A percentile compares a stretch with the other conserved stretches of the same genome.
These are phyloP conservation scores for Fusarium sp. DNA, from an alignment of 2,329 filamentous ascomycete species.

Conservation along the genomic window DNA sequence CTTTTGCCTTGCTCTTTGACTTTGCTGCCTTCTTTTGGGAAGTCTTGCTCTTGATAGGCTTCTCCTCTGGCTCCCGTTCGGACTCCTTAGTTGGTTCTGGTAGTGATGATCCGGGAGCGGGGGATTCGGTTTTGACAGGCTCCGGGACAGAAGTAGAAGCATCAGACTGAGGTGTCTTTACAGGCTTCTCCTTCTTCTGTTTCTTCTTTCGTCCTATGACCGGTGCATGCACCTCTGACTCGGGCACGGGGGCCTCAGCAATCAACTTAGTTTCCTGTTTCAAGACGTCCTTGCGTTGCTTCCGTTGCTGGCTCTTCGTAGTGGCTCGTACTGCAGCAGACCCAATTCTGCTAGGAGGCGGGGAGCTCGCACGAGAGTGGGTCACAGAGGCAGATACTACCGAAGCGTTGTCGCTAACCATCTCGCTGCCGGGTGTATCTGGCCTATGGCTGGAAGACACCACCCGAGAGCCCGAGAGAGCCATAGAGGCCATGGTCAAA, in stretches of 20 bases:
- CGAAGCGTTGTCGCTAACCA: slow-evolving; percentile 81
- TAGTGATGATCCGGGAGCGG: slow-evolving; percentile 9
- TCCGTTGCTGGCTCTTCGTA: slow-evolving; percentile 84
- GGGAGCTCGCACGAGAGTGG: slow-evolving; percentile 77
- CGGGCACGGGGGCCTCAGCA: slow-evolving; percentile 63
- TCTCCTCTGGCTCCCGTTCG: slow-evolving; percentile 40
- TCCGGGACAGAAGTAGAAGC: slow-evolving; percentile 19
- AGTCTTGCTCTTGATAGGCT: slow-evolving; percentile 48
- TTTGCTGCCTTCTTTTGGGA: slow-evolving; percentile 51
- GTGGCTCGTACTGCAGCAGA: slow-evolving; percentile 76
- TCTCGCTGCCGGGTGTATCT: slow-evolving; percentile 80
- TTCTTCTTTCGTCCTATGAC: slow-evolving; percentile 88
- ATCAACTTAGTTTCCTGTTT: slow-evolving; percentile 73
- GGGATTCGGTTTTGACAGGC: slow-evolving; percentile 33
- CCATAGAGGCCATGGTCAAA: slow-evolving; percentile 50
- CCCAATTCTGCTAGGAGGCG: slow-evolving; percentile 74
- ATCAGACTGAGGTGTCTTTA: slow-evolving; percentile 40
- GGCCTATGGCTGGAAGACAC: slow-evolving; percentile 64
- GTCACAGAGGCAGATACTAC: slow-evolving; percentile 79
- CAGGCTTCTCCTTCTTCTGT: slow-evolving; percentile 78
- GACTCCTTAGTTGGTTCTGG: slow-evolving; percentile 21
- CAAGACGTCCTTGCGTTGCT: slow-evolving; percentile 76
- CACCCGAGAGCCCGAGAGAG: slow-evolving; percentile 50
- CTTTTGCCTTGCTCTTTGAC: slow-evolving; percentile 50
- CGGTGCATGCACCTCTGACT: slow-evolving; percentile 74